Conservation (phyloP, 176 grass and related monocot species). For the Rhipidocladum racemiflorum region DNA sequence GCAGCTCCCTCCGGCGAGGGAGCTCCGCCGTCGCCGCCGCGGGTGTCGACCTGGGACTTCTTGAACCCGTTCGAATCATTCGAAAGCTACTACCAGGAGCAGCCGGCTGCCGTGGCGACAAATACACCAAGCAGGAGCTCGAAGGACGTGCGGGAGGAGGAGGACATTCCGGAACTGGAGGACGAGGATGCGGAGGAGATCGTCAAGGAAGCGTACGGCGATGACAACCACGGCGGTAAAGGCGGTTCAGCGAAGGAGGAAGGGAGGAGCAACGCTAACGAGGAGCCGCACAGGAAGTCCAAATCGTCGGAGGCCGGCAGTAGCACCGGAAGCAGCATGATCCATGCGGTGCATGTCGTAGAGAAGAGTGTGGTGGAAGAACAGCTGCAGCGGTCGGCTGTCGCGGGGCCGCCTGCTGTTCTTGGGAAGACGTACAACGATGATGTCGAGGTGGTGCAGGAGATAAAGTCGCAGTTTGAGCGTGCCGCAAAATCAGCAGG, state of each 20-base stretch:
- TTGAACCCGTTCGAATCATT: slow-evolving; percentile 63
- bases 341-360: slow-evolving; percentile 45
- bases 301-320: slow-evolving; percentile 22
- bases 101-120: not conserved
- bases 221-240: not conserved
- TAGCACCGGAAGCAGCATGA: not conserved
- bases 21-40: slow-evolving; percentile 46
- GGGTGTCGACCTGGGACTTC: slow-evolving; percentile 63
- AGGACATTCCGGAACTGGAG: slow-evolving; percentile 52
- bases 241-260: slow-evolving; percentile 30
- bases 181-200: slow-evolving; percentile 39
- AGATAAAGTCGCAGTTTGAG: slow-evolving; percentile 68
- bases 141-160: slow-evolving; percentile 40
- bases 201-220: slow-evolving; percentile 29
- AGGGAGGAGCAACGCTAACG: not conserved
- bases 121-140: slow-evolving; percentile 29
- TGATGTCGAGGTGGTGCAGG: slow-evolving; percentile 43
- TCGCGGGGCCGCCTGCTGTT: slow-evolving; percentile 7
- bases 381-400: slow-evolving; percentile 6
- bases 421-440: slow-evolving; percentile 35
- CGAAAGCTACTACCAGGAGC: slow-evolving; percentile 42
- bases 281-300: slow-evolving; percentile 31
- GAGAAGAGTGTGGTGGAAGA: slow-evolving; percentile 48
- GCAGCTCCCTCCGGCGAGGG: slow-evolving; percentile 18
- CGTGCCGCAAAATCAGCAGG: slow-evolving; percentile 46